A percentile compares a stretch with the other conserved stretches of the same genome.
phyloP scores from a whole-genome alignment of 331 rosid genomes.

The Malus hybrid region DNA sequence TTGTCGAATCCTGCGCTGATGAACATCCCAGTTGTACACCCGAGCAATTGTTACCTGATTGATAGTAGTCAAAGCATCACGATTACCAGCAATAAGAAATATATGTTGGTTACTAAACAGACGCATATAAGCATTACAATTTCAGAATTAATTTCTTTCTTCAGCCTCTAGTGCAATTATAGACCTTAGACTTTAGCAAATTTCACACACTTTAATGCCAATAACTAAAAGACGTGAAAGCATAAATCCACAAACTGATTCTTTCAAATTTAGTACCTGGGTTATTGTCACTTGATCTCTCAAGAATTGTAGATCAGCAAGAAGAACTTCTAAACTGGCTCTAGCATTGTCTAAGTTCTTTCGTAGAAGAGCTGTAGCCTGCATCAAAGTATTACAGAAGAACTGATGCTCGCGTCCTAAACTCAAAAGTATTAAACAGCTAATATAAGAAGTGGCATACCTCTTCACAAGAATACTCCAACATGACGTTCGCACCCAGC shows the following conservation, averaged over 20 bases:
- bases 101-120: background rate
- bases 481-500: slow-evolving; percentile 84
- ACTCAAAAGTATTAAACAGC: slow-evolving; percentile 9
- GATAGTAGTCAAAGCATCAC: slow-evolving; percentile 11
- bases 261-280: slow-evolving; percentile 41
- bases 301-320: slow-evolving; percentile 77
- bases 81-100: background rate
- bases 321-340: slow-evolving; percentile 79
- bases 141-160: background rate
- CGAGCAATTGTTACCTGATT: slow-evolving; percentile 74
- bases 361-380: slow-evolving; percentile 76
- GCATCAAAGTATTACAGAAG: slow-evolving; percentile 26
- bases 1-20: slow-evolving; percentile 52
- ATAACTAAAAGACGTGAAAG: background rate
- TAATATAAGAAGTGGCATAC: slow-evolving; percentile 26
- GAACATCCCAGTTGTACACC: slow-evolving; percentile 91
- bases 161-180: background rate
- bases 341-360: slow-evolving; percentile 84
- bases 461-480: slow-evolving; percentile 89
- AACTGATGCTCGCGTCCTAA: slow-evolving; percentile 1
- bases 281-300: slow-evolving; percentile 93
- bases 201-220: background rate
- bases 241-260: background rate
- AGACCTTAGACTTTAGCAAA: background rate
- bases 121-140: background rate